These are phyloP conservation scores for Penicillium egyptiacum DNA, from an alignment of 495 filamentous ascomycete genomes.

Conservation along the genomic window DNA sequence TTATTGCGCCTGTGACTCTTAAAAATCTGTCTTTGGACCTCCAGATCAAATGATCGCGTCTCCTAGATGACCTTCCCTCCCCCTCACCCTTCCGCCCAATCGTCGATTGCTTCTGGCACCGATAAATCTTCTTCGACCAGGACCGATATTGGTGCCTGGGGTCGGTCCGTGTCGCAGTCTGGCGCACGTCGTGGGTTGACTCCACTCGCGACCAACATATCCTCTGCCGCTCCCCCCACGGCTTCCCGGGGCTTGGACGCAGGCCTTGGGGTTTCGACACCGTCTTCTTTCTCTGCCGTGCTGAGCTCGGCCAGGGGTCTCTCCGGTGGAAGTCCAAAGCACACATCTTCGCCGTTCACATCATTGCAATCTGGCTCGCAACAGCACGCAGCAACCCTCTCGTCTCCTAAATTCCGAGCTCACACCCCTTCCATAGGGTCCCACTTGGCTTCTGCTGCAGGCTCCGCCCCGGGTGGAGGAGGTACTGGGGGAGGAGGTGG, in stretches of 20 bases:
- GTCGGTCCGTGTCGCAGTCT: constrained; percentile 56
- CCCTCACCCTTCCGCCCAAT: constrained; percentile 60
- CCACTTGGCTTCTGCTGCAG: constrained; percentile 56
- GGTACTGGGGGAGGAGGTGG: constrained; percentile 61
- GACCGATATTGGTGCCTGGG: constrained; percentile 62
- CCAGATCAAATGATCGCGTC: constrained; percentile 59
- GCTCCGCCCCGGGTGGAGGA: constrained; percentile 59
- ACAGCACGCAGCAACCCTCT: constrained; percentile 55
- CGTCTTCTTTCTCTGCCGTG: constrained; percentile 59
- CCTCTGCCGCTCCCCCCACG: constrained; percentile 46
- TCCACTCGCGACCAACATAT: constrained; percentile 60
- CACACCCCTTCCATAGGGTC: constrained; percentile 61
- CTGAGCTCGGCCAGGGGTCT: constrained; percentile 51
- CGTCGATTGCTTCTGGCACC: constrained; percentile 61
- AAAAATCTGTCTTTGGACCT: constrained; percentile 46
- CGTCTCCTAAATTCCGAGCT: constrained; percentile 59
- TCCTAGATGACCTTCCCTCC: constrained; percentile 67
- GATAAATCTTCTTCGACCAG: constrained; percentile 57
- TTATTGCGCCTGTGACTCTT: constrained; percentile 32
- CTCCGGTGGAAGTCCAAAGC: constrained; percentile 51
- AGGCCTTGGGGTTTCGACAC: constrained; percentile 47
- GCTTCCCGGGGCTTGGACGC: constrained; percentile 46
- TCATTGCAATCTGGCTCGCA: constrained; percentile 61
- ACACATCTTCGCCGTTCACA: constrained; percentile 53
- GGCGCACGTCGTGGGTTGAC: constrained; percentile 60